Evolutionary conservation across 2,329 filamentous ascomycete species (phyloP).

Genomic region (Acrocalymma vagum): DNA sequence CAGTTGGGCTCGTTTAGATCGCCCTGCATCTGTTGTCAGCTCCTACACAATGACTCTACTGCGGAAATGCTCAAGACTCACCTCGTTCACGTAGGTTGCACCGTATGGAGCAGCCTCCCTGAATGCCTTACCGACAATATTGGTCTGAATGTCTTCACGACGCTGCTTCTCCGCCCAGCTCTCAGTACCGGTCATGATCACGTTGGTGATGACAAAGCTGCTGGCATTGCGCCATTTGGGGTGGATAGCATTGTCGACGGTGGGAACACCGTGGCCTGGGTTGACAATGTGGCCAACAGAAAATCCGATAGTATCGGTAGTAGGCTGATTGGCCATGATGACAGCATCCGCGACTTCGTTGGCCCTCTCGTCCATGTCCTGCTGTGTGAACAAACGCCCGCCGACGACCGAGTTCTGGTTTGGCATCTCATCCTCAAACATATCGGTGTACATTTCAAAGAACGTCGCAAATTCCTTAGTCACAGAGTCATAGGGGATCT

Average conservation of each 20-base stretch:
- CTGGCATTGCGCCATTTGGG: slow-evolving; percentile 44
- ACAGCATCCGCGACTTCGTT: slow-evolving; percentile 35
- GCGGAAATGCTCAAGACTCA: slow-evolving; percentile 8
- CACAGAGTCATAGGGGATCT: slow-evolving; percentile 38
- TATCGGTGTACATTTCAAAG: slow-evolving; percentile 46
- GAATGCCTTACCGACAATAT: slow-evolving; percentile 38
- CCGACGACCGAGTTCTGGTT: slow-evolving; percentile 40
- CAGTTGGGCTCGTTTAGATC: slow-evolving; percentile 47
- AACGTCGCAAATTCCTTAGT: slow-evolving; percentile 43
- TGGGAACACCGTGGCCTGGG: slow-evolving; percentile 36
- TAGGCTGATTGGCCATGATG: slow-evolving; percentile 31
- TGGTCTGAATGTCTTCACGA: slow-evolving; percentile 35
- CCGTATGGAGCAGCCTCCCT: slow-evolving; percentile 39
- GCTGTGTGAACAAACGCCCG: slow-evolving; percentile 41
- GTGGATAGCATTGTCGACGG: slow-evolving; percentile 44
- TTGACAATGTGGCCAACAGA: slow-evolving; percentile 45
- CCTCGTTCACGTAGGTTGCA: slow-evolving; percentile 47
- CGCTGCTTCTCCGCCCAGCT: slow-evolving; percentile 40
- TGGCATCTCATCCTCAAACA: slow-evolving; percentile 45
- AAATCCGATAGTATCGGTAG: slow-evolving; percentile 29
- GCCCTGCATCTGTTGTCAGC: slow-evolving; percentile 24
- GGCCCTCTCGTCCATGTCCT: slow-evolving; percentile 33
- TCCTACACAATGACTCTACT: background rate
- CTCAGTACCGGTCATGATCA: slow-evolving; percentile 37
- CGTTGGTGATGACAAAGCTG: slow-evolving; percentile 45